phyloP scores from a whole-genome alignment of 2,329 filamentous ascomycete genomes.

The Eutypella sp. region DNA sequence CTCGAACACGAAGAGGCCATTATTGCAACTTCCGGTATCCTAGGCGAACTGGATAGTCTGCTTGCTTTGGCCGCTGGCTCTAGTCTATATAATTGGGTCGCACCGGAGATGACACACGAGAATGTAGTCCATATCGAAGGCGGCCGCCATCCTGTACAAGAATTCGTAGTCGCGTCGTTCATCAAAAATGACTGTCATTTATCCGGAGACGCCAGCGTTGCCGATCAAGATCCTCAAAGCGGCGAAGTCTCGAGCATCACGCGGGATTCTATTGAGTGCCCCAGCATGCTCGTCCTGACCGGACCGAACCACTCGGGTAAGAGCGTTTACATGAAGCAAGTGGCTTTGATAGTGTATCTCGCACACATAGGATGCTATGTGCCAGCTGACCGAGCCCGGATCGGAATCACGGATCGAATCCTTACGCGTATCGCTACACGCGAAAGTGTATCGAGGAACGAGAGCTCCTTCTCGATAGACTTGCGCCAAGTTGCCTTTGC shows the following conservation, averaged over 20 bases:
- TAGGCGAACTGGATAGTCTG: constrained; percentile 82
- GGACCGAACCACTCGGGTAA: constrained; percentile 97
- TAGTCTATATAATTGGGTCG: constrained; percentile 63
- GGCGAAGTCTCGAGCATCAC: constrained; percentile 4
- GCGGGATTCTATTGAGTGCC: constrained; percentile 23
- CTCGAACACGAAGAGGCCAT: constrained; percentile 65
- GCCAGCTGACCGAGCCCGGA: constrained; percentile 67
- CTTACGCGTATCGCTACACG: constrained; percentile 77
- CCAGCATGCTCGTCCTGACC: constrained; percentile 75
- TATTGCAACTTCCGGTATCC: constrained; percentile 66
- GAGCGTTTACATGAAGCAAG: constrained; percentile 91
- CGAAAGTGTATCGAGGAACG: constrained; percentile 53
- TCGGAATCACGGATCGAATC: constrained; percentile 91
- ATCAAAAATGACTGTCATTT: constrained; percentile 78
- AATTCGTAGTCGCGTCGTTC: constrained; percentile 73
- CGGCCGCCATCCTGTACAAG: constrained; percentile 85
- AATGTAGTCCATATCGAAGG: constrained; percentile 69
- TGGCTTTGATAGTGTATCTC: constrained; percentile 84
- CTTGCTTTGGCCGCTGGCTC: constrained; percentile 77
- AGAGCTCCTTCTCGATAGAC: constrained; percentile 69
- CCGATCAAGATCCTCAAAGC: constrained; percentile 9
- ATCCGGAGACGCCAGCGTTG: constrained; percentile 48
- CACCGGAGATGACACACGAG: constrained; percentile 63
- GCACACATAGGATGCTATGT: constrained; percentile 92
- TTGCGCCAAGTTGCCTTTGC: constrained; percentile 80